Evolutionary conservation across 2,329 filamentous ascomycete species (phyloP).

Genomic region (Colletotrichum gloeosporioides): DNA sequence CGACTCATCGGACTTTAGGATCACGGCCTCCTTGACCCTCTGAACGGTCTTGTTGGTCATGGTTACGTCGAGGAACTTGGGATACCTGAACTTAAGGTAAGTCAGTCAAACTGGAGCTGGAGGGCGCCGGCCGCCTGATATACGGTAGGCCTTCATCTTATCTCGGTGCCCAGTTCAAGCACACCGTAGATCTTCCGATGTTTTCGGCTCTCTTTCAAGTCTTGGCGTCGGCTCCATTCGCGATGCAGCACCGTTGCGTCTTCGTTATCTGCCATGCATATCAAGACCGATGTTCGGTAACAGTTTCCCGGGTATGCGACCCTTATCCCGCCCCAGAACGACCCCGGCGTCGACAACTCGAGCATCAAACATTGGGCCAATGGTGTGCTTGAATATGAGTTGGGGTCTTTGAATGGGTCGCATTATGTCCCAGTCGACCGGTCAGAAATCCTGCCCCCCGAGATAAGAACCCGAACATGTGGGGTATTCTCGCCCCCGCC

Average conservation of each 20-base stretch:
- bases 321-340: background rate
- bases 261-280: background rate
- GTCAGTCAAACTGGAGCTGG: background rate
- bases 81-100: background rate
- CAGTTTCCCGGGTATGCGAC: background rate
- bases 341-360: background rate
- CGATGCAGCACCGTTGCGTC: background rate
- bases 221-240: background rate
- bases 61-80: background rate
- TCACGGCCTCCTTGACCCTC: slow-evolving; percentile 34
- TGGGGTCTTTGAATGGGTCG: background rate
- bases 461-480: background rate
- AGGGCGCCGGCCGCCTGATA: background rate
- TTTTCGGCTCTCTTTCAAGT: background rate
- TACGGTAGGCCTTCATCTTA: background rate
- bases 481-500: background rate
- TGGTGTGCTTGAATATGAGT: background rate
- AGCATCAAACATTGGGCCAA: background rate
- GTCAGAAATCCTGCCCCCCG: background rate
- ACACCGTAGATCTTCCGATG: background rate
- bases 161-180: background rate
- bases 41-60: background rate
- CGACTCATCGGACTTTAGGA: slow-evolving; percentile 42
- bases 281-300: background rate
- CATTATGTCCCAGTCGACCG: background rate